Conservation (phyloP, 176 grass and related monocot genomes). For the Raddia guianensis region DNA sequence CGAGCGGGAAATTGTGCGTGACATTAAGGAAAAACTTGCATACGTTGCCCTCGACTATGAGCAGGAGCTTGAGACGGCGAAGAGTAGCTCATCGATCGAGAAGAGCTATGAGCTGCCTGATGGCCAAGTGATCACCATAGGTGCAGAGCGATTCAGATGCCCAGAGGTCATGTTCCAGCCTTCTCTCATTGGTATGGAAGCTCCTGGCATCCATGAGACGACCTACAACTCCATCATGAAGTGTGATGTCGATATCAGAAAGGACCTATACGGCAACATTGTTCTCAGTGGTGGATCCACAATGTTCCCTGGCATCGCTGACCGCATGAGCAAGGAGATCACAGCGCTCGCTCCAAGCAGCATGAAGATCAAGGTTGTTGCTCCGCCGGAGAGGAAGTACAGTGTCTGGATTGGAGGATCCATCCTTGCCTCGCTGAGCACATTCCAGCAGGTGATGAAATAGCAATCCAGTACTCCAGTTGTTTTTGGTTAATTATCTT, state of each 20-base stretch:
- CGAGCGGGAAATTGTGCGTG: conserved; percentile 92
- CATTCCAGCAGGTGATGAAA: conserved; percentile 76
- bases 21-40: conserved; percentile 94
- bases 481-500: neutral
- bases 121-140: conserved; percentile 86
- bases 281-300: conserved; percentile 90
- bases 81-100: conserved; percentile 74
- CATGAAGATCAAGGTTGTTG: conserved; percentile 94
- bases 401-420: conserved; percentile 91
- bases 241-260: conserved; percentile 83
- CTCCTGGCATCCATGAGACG: conserved; percentile 80
- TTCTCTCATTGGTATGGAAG: conserved; percentile 84
- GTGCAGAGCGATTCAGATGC: conserved; percentile 87
- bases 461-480: neutral
- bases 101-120: conserved; percentile 86
- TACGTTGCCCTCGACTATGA: conserved; percentile 79
- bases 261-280: conserved; percentile 86
- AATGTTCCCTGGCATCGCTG: conserved; percentile 83
- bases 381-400: conserved; percentile 86
- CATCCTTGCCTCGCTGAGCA: conserved; percentile 86
- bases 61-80: conserved; percentile 77
- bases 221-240: conserved; percentile 93
- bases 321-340: conserved; percentile 92
- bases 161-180: conserved; percentile 93
- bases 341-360: conserved; percentile 77